Conservation (phyloP, 176 grass and related monocot species). For the Oropetium thomaeum region DNA sequence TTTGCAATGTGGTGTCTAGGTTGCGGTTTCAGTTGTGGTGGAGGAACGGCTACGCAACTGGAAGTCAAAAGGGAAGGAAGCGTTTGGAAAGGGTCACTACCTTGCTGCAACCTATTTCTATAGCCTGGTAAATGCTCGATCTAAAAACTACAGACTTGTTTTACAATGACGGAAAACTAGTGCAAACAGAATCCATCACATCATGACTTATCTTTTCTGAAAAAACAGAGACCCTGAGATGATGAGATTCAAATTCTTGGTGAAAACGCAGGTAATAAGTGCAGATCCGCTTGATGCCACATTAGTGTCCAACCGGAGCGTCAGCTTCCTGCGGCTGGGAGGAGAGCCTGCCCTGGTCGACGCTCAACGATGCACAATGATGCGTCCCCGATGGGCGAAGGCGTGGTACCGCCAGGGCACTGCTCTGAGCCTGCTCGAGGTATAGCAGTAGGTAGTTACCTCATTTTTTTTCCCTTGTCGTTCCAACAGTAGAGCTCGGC, state of each 20-base stretch:
- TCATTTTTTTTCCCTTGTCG: too few species aligned
- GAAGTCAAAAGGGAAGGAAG: not conserved
- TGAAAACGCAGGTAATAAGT: not conserved
- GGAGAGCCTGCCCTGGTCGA: not conserved
- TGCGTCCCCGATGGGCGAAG: not conserved
- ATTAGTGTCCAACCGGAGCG: not conserved
- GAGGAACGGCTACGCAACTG: not conserved
- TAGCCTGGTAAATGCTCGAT: not conserved
- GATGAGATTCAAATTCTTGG: not conserved
- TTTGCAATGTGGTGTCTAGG: not conserved
- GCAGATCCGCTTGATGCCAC: not conserved
- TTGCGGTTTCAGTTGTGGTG: not conserved
- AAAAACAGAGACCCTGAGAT: not conserved
- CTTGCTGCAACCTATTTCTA: not conserved
- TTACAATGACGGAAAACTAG: not conserved
- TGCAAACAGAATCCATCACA: not conserved
- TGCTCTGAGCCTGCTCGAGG: conserved; percentile 10
- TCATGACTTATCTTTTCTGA: not conserved
- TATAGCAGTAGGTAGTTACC: not conserved
- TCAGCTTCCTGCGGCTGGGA: not conserved
- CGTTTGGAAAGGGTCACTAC: not conserved
- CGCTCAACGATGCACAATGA: not conserved
- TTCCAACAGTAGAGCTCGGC: too few species aligned
- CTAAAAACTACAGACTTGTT: not conserved
- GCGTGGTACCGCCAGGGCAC: not conserved